A percentile compares a stretch with the other conserved stretches of the same genome.
These are phyloP conservation scores for Pascua guehoae DNA, from an alignment of 1,284 basidiomycete species.

Conservation along the genomic window DNA sequence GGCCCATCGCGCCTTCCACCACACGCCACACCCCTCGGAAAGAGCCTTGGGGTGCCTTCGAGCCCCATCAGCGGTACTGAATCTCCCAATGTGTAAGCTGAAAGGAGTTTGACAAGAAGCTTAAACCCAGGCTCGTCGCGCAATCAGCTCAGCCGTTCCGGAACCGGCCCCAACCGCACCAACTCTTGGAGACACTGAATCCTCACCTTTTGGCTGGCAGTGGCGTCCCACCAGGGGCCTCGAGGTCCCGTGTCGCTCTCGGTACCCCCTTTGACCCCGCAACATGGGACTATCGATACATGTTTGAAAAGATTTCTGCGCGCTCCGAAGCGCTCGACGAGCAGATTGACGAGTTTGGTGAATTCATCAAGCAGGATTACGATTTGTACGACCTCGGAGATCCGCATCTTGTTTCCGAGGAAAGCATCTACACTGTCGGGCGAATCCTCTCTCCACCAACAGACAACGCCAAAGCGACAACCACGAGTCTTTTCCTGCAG, in stretches of 20 bases:
- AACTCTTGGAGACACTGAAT: conserved; percentile 48
- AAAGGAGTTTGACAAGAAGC: neutral
- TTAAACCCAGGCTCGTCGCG: conserved; percentile 14
- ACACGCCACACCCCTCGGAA: conserved; percentile 23
- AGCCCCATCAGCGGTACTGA: conserved; percentile 36
- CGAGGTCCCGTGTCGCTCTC: conserved; percentile 30
- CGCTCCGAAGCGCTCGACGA: conserved; percentile 77
- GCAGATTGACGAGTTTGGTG: conserved; percentile 76
- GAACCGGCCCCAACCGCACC: conserved; percentile 34
- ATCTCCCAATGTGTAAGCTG: conserved; percentile 16
- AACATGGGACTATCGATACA: conserved; percentile 64
- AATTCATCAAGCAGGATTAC: conserved; percentile 67
- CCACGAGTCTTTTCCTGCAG: conserved; percentile 71
- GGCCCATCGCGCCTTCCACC: conserved; percentile 20
- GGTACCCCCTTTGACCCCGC: conserved; percentile 29
- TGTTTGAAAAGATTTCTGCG: conserved; percentile 83
- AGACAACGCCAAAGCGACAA: conserved; percentile 63
- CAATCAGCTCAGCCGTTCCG: conserved; percentile 33
- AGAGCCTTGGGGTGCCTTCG: conserved; percentile 21
- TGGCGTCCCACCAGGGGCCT: conserved; percentile 10
- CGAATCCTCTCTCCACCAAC: conserved; percentile 70
- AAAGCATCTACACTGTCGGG: conserved; percentile 72
- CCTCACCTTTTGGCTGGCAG: conserved; percentile 30
- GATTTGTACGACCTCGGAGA: conserved; percentile 69
- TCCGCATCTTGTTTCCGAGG: conserved; percentile 69